Conservation (phyloP, 352 stramenopile genomes). For the Phytopythium montanum region DNA sequence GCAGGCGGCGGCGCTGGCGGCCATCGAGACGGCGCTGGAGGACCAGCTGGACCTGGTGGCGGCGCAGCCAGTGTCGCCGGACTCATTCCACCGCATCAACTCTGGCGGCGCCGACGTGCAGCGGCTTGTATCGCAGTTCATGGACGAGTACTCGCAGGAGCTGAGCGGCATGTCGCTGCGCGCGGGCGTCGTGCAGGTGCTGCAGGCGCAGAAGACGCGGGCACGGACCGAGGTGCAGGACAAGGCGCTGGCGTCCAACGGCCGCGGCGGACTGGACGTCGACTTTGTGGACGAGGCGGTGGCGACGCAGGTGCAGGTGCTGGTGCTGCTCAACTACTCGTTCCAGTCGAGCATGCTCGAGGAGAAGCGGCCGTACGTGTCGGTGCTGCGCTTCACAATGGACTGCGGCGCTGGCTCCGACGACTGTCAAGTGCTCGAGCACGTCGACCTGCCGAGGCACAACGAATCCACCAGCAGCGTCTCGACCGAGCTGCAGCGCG, state of each 20-base stretch:
- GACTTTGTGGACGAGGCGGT: slow-evolving; percentile 36
- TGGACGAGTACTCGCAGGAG: slow-evolving; percentile 47
- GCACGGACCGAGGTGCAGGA: slow-evolving; percentile 34
- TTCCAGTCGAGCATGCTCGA: slow-evolving; percentile 58
- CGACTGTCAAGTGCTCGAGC: slow-evolving; percentile 55
- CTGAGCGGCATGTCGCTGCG: slow-evolving; percentile 36
- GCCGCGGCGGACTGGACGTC: slow-evolving; percentile 24
- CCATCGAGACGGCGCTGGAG: slow-evolving; percentile 14
- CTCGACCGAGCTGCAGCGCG: slow-evolving; percentile 35
- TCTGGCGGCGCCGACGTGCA: slow-evolving; percentile 19
- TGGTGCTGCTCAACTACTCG: slow-evolving; percentile 52
- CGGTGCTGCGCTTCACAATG: slow-evolving; percentile 48
- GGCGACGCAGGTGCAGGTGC: slow-evolving; percentile 41
- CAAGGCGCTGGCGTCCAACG: slow-evolving; percentile 29
- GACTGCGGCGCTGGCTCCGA: slow-evolving; percentile 28
- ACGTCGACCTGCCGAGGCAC: slow-evolving; percentile 44
- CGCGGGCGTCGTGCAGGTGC: slow-evolving; percentile 36
- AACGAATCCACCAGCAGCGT: slow-evolving; percentile 36
- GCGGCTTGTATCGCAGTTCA: slow-evolving; percentile 42
- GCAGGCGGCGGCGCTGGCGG: background rate
- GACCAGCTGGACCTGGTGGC: slow-evolving; percentile 9
- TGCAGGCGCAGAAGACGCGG: slow-evolving; percentile 48
- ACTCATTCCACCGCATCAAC: slow-evolving; percentile 21
- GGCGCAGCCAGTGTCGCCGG: background rate
- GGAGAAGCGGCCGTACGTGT: slow-evolving; percentile 50